phyloP scores from a whole-genome alignment of 2,329 filamentous ascomycete genomes.

The Aureobasidium sp. region DNA sequence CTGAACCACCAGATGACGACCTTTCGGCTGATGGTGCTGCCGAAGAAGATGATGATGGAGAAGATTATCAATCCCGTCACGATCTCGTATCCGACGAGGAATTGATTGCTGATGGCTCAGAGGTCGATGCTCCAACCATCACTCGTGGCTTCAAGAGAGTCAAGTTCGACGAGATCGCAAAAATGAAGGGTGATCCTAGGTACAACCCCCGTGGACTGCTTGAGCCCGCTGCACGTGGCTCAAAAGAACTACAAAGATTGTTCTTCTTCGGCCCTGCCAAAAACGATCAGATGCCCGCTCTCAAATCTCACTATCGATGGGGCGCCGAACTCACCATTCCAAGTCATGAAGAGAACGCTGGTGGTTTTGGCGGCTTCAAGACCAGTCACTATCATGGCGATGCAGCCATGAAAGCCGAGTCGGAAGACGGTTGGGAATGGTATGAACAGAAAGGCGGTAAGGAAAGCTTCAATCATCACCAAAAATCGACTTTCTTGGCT shows the following conservation, averaged over 20 bases:
- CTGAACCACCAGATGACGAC: slow-evolving; percentile 15
- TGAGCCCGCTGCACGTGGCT: slow-evolving; percentile 20
- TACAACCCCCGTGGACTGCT: slow-evolving; percentile 20
- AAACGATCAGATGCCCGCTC: slow-evolving; percentile 40
- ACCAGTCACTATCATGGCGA: slow-evolving; percentile 36
- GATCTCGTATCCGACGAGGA: slow-evolving; percentile 28
- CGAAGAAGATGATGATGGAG: slow-evolving; percentile 18
- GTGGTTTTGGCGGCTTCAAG: slow-evolving; percentile 31
- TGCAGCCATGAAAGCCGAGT: slow-evolving; percentile 35
- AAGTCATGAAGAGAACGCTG: slow-evolving; percentile 28
- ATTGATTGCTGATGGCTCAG: neutral
- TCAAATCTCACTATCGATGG: slow-evolving; percentile 45
- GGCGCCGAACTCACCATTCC: slow-evolving; percentile 43
- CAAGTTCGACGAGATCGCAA: neutral
- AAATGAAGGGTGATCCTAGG: slow-evolving; percentile 9
- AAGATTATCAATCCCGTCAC: slow-evolving; percentile 26
- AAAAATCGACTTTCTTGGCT: slow-evolving; percentile 29
- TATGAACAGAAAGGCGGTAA: slow-evolving; percentile 37
- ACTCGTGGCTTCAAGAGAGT: neutral
- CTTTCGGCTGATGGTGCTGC: neutral
- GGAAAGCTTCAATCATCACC: slow-evolving; percentile 33
- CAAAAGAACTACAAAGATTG: slow-evolving; percentile 38
- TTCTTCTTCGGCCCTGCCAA: slow-evolving; percentile 43
- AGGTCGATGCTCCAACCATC: neutral
- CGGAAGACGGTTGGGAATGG: slow-evolving; percentile 44